These are phyloP conservation scores for Penstemon eatonii DNA, from an alignment of 257 asterid genomes.

Conservation along the genomic window DNA sequence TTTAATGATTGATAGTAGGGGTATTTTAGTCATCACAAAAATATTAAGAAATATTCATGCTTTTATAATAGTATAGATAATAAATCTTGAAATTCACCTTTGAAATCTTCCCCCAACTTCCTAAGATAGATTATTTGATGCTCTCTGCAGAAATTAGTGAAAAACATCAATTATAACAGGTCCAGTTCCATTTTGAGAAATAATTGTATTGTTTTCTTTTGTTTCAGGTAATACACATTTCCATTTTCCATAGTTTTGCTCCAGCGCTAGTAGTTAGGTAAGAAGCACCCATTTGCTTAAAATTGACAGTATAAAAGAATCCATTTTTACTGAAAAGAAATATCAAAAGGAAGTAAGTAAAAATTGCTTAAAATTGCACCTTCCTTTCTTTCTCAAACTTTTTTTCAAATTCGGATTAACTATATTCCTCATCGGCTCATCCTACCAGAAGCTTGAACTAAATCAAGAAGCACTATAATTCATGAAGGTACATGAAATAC, in stretches of 20 bases:
- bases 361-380: too few species aligned
- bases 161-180: background rate
- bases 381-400: background rate
- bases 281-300: too few species aligned
- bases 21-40: too few species aligned
- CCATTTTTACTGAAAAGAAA: too few species aligned
- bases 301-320: too few species aligned
- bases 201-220: background rate
- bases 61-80: too few species aligned
- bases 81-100: conserved; percentile 27
- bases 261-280: too few species aligned
- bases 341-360: background rate
- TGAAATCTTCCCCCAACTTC: conserved; percentile 18
- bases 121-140: background rate
- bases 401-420: background rate
- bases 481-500: background rate
- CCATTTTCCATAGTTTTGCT: background rate
- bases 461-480: background rate
- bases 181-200: background rate
- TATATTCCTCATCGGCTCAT: background rate
- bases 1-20: too few species aligned
- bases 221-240: background rate
- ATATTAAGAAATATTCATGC: too few species aligned
- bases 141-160: background rate
- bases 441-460: background rate